These are phyloP conservation scores for Suhomyces taliae DNA, from an alignment of 1,139 yeast genomes.

Conservation along the genomic window DNA sequence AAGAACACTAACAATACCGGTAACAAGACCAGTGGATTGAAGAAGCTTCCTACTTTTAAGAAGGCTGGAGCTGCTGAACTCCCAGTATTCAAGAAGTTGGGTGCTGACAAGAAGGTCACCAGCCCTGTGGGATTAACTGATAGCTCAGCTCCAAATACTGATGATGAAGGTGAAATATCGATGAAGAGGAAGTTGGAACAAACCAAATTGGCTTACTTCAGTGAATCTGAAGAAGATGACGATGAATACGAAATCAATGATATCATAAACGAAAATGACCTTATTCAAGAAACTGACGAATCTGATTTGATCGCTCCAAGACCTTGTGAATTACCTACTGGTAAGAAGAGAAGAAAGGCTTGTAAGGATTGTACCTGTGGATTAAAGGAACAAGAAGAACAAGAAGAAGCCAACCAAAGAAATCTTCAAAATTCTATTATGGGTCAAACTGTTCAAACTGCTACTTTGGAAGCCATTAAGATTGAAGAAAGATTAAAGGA, in stretches of 20 bases:
- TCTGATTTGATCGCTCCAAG: conserved; percentile 46
- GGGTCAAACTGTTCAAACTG: conserved; percentile 51
- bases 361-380: conserved; percentile 99
- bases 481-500: conserved; percentile 50
- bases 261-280: conserved; percentile 44
- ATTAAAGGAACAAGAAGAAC: conserved; percentile 74
- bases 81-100: conserved; percentile 13
- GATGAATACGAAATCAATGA: conserved; percentile 36
- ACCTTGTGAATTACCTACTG: conserved; percentile 51
- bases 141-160: conserved; percentile 38
- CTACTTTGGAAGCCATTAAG: conserved; percentile 52
- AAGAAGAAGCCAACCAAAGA: conserved; percentile 51
- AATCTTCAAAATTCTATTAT: conserved; percentile 45
- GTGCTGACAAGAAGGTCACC: not conserved
- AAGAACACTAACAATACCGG: conserved; percentile 17
- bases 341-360: conserved; percentile 75
- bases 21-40: conserved; percentile 9
- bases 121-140: conserved; percentile 40
- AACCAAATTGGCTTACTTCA: conserved; percentile 52
- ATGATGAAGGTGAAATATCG: conserved; percentile 39
- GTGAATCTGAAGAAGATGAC: conserved; percentile 44
- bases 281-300: conserved; percentile 28
- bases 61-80: conserved; percentile 5
- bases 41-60: conserved; percentile 15
- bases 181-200: conserved; percentile 47